phyloP scores from a whole-genome alignment of 2,329 filamentous ascomycete genomes.

The Xylogone sp. region DNA sequence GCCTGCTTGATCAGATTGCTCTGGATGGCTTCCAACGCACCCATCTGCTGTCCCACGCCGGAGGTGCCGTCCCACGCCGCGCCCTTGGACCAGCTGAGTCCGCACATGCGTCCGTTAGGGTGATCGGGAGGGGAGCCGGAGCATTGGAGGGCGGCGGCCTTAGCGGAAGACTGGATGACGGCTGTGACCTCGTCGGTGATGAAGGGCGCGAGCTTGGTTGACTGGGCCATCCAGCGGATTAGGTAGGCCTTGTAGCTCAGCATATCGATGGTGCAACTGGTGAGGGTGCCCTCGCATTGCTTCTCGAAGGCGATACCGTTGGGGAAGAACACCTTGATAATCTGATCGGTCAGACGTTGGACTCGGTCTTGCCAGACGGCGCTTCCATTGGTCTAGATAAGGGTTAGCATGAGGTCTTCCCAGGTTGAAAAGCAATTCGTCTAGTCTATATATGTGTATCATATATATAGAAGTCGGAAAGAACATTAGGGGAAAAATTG shows the following conservation, averaged over 20 bases:
- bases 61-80: constrained; percentile 35
- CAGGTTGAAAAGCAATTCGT: no score
- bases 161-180: constrained; percentile 50
- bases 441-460: no score
- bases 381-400: constrained; percentile 34
- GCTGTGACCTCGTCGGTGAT: constrained; percentile 46
- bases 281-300: constrained; percentile 64
- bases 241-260: constrained; percentile 63
- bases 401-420: constrained; percentile 4
- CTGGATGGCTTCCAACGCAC: constrained; percentile 45
- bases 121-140: constrained; percentile 33
- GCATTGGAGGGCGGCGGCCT: constrained; percentile 48
- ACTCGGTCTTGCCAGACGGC: constrained; percentile 30
- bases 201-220: constrained; percentile 55
- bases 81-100: constrained; percentile 41
- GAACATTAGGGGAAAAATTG: background rate
- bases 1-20: constrained; percentile 39
- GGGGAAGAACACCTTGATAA: constrained; percentile 26
- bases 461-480: background rate
- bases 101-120: constrained; percentile 37
- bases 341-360: constrained; percentile 27
- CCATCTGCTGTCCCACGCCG: constrained; percentile 54
- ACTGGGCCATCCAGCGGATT: constrained; percentile 53
- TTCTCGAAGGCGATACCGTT: constrained; percentile 46
- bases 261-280: constrained; percentile 54